phyloP scores from a whole-genome alignment of 2,329 filamentous ascomycete species.

The Neoascochyta sp. region DNA sequence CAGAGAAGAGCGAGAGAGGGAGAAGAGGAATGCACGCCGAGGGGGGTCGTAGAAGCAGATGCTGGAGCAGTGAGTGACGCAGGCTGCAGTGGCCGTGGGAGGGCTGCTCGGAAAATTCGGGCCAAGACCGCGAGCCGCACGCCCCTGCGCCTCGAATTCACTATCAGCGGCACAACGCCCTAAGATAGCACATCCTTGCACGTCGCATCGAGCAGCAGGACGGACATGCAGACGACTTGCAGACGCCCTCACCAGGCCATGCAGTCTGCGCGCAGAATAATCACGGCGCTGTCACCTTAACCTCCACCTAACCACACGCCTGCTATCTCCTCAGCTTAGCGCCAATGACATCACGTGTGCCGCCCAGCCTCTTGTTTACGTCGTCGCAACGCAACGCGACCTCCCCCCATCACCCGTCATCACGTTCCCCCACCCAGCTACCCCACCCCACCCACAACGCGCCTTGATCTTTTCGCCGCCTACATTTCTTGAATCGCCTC shows the following conservation, averaged over 20 bases:
- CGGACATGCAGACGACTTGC: too few relatives aligned
- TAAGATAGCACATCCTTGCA: conserved; percentile 7
- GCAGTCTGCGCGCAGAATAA: too few relatives aligned
- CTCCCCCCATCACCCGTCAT: conserved; percentile 23
- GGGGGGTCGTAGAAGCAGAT: conserved; percentile 3
- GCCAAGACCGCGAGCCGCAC: conserved; percentile 23
- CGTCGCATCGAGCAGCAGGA: too few relatives aligned
- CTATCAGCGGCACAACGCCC: conserved; percentile 13
- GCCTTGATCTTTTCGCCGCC: conserved; percentile 11
- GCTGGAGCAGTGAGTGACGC: conserved; percentile 22
- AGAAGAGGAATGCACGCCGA: conserved; percentile 5
- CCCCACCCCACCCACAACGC: conserved; percentile 13
- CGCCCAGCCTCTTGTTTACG: conserved; percentile 25
- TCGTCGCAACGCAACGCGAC: conserved; percentile 13
- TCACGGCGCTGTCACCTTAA: too few relatives aligned
- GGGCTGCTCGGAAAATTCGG: conserved; percentile 25
- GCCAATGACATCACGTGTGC: conserved; percentile 14
- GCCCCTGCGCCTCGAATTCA: conserved; percentile 9
- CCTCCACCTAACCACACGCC: too few relatives aligned
- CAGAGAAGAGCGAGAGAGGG: conserved; percentile 1
- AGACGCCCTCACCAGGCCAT: too few relatives aligned
- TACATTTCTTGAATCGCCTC: conserved; percentile 44
- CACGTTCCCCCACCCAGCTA: too few relatives aligned
- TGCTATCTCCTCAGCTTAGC: too few relatives aligned
- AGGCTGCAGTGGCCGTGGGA: conserved; percentile 13